These are phyloP conservation scores for Ogataea pini DNA, from an alignment of 805 yeast species.

Conservation along the genomic window DNA sequence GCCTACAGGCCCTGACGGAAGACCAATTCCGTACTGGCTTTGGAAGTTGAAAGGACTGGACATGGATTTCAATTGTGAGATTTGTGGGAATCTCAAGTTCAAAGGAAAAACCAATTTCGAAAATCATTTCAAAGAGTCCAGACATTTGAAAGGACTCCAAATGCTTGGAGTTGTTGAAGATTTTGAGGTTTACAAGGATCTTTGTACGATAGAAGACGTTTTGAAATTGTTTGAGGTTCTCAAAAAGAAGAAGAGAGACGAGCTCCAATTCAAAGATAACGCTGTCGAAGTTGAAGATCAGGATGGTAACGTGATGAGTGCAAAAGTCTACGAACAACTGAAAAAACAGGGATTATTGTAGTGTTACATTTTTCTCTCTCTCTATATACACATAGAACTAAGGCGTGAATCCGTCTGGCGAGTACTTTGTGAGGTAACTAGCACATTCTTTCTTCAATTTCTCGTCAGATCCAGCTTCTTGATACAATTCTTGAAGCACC, in stretches of 20 bases:
- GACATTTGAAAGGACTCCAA: conserved; percentile 72
- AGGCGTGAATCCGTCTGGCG: conserved; percentile 13
- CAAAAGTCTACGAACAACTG: conserved; percentile 77
- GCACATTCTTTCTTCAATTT: conserved; percentile 49
- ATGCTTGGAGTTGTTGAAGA: conserved; percentile 69
- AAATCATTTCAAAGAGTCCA: conserved; percentile 69
- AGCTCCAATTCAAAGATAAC: conserved; percentile 47
- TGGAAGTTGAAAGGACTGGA: conserved; percentile 87
- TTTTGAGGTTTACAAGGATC: conserved; percentile 54
- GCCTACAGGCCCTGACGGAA: conserved; percentile 86
- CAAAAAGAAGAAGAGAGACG: conserved; percentile 37
- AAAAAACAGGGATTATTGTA: conserved; percentile 83
- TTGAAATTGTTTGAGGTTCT: conserved; percentile 52
- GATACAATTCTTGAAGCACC: conserved; percentile 49
- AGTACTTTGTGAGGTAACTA: conserved; percentile 49
- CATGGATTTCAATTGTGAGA: conserved; percentile 72
- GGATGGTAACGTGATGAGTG: conserved; percentile 90
- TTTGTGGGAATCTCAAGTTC: conserved; percentile 76
- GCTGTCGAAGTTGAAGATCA: conserved; percentile 86
- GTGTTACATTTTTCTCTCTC: not conserved
- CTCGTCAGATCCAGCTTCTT: conserved; percentile 42
- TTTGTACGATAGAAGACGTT: conserved; percentile 71
- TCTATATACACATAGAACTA: not conserved
- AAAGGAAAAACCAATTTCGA: conserved; percentile 73
- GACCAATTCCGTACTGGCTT: conserved; percentile 92